A percentile compares a stretch with the other conserved stretches of the same genome.
Evolutionary conservation across 352 stramenopile species (phyloP).

Genomic region (Phytophthora pistaciae): DNA sequence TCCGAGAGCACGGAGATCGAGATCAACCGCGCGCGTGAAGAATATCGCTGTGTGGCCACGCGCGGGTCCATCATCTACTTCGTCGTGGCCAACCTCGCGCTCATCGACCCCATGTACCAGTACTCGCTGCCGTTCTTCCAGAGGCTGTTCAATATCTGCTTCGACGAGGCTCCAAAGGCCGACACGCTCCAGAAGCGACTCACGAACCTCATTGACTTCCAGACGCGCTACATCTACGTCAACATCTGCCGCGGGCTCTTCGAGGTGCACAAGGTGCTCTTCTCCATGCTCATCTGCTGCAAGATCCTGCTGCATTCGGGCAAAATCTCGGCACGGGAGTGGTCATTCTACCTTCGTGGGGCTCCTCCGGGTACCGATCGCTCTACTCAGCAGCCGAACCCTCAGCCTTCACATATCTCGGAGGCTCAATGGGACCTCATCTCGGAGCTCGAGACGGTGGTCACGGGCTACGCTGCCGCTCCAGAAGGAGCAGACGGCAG

Average conservation of each 20-base stretch:
- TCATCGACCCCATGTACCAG: constrained; percentile 97
- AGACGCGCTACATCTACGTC: constrained; percentile 93
- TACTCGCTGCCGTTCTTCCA: constrained; percentile 96
- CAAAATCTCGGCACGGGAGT: constrained; percentile 81
- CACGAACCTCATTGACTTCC: constrained; percentile 87
- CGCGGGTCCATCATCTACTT: constrained; percentile 96
- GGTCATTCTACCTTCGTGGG: constrained; percentile 91
- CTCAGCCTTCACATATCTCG: constrained; percentile 71
- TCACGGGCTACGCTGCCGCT: constrained; percentile 34
- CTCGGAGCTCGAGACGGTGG: constrained; percentile 73
- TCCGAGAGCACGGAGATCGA: constrained; percentile 92
- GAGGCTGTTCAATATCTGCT: constrained; percentile 93
- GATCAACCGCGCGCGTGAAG: constrained; percentile 91
- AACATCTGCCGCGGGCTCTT: constrained; percentile 96
- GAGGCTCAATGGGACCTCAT: constrained; percentile 88
- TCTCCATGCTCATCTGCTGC: constrained; percentile 95
- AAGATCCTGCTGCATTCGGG: constrained; percentile 92
- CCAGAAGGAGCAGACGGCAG: constrained; percentile 2
- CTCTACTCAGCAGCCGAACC: constrained; percentile 50
- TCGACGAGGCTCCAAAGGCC: constrained; percentile 76
- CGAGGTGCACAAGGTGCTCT: constrained; percentile 94
- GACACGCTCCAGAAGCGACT: constrained; percentile 72
- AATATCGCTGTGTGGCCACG: constrained; percentile 92
- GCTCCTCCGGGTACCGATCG: constrained; percentile 36
- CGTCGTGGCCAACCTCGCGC: constrained; percentile 92